Base-by-base conservation (phyloP, 768 basidiomycete species). In the Collybiopsis luxurians region DNA sequence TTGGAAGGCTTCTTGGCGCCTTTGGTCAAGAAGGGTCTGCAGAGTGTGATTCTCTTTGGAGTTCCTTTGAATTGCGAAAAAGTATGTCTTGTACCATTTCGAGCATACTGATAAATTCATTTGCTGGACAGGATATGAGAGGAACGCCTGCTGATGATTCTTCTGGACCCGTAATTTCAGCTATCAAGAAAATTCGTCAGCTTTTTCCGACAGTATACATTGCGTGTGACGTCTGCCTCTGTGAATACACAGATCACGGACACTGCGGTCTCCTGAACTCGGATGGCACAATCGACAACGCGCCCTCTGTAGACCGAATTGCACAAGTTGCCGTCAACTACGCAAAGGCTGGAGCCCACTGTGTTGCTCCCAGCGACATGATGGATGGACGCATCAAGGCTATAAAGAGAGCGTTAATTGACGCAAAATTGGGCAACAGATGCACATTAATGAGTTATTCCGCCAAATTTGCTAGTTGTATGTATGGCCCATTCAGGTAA, bases 331-430 rank as follows among this genome's bases (percentile, higher is more conserved):
- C 97, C 0, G 77, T 98, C 45, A 86, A 81, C 66, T 99, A 99
- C 62, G 97, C 95, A 0, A 77, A 79, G 53, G 97, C 97, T 0
- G 97, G 97, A n/a, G 97, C 94, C 1, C 93, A 98, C 70, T 94
- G 94, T 66, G 95, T 99, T 56, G 97, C 97, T 1, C 97, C 97
- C 6, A 97, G 95, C 66, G 97, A 98, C 71, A 99, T 99, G 97
- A 98, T 98, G 95, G 97, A 99, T 68, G 97, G 96, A 0, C 80
- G 96, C 19, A 86, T 99, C 60, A 85, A 83, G 60, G 85, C 85
- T 13, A 98, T 99, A 73, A 99, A 99, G 70, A 78, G 83, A 36
- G 81, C 79, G 2, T 76, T 99, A 55, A 92, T 98, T 58, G 87
- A 92, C 58, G 81, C 81, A 42, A 93, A 94, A 17, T 78, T 85